phyloP scores from a whole-genome alignment of 179 eudicot genomes.

The Carnegiea gigantea region DNA sequence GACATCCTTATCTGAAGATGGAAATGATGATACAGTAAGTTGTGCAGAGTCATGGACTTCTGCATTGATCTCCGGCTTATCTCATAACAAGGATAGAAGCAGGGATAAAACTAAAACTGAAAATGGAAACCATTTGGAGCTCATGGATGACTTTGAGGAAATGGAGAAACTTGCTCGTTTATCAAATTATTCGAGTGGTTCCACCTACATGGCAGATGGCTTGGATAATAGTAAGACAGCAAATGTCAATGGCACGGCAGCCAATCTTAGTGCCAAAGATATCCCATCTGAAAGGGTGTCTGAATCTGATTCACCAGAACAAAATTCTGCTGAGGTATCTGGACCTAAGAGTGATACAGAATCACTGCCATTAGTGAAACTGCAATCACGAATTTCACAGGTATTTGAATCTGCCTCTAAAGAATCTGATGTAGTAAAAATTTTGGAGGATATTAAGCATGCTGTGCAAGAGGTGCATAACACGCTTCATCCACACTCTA shows the following conservation, averaged over 20 bases:
- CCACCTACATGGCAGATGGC: conserved; percentile 27
- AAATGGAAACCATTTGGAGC: conserved; percentile 65
- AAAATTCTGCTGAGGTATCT: conserved; percentile 22
- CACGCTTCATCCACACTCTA: conserved; percentile 37
- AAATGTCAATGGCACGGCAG: conserved; percentile 18
- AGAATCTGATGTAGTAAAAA: conserved; percentile 55
- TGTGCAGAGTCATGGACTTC: conserved; percentile 85
- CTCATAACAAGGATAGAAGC: conserved; percentile 55
- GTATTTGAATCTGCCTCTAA: conserved; percentile 56
- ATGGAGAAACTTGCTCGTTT: conserved; percentile 90
- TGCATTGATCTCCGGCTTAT: conserved; percentile 51
- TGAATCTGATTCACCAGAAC: conserved; percentile 24
- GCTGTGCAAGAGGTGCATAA: conserved; percentile 56
- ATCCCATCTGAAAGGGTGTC: conserved; percentile 26
- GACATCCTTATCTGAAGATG: conserved; percentile 83
- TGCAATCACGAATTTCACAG: conserved; percentile 57
- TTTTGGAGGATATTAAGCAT: conserved; percentile 58
- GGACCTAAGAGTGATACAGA: conserved; percentile 34
- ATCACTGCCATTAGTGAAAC: conserved; percentile 39
- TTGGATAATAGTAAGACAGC: conserved; percentile 23
- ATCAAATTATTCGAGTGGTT: conserved; percentile 50
- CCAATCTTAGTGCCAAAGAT: conserved; percentile 27
- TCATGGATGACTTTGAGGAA: conserved; percentile 98
- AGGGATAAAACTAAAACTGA: conserved; percentile 53
- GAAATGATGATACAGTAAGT: conserved; percentile 76